Base-by-base conservation (phyloP, 495 filamentous ascomycete species). In the Sporormia fimetaria region DNA sequence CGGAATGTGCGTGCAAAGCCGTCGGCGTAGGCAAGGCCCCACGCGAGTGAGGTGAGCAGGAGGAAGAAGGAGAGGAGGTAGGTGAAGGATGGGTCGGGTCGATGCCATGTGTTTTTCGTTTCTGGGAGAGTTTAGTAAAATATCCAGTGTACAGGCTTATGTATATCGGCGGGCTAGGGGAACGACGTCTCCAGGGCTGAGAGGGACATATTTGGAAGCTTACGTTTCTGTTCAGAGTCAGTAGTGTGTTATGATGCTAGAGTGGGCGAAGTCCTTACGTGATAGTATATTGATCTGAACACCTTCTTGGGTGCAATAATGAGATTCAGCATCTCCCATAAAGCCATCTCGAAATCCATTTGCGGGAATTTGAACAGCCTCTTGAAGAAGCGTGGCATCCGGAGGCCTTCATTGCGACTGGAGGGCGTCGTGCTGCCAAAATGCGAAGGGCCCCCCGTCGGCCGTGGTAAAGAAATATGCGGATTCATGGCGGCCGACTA, bases 91-190 rank as follows among this genome's bases (percentile, higher is more conserved):
- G 80, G 80, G 52, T 84, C 80, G 34, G 80, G 74, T 35, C 78
- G 74, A 54, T 82, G 79, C 74, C 76, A 83, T 54, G 79, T 80
- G 56, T 82, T 82, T 61, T 81, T 80, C 2, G 78, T 82, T 71
- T 81, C 77, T 83, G 47, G 31, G 16, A 24, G 24, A 1, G 18
- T 31, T 54, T 33, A 54, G 45, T 26, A n/a, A n/a, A n/a, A 6
- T 14, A 24, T 33, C 24, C 24, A 34, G 41, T 27, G 43, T 53
- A 42, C 7, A 46, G 40, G 16, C 12, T n/a, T 42, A 40, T 28
- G 37, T n/a, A 27, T 27, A 27, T 27, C 25, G 7, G 7, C 7
- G 25, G 12, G 25, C 12, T 12, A 18, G 21, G 29, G 14, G 21
- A 12, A 16, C 18, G 25, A n/a, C 10, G 21, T 17, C 10, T 20